These are phyloP conservation scores for Penicillium janthinellum DNA, from an alignment of 2,329 filamentous ascomycete genomes.

Conservation along the genomic window DNA sequence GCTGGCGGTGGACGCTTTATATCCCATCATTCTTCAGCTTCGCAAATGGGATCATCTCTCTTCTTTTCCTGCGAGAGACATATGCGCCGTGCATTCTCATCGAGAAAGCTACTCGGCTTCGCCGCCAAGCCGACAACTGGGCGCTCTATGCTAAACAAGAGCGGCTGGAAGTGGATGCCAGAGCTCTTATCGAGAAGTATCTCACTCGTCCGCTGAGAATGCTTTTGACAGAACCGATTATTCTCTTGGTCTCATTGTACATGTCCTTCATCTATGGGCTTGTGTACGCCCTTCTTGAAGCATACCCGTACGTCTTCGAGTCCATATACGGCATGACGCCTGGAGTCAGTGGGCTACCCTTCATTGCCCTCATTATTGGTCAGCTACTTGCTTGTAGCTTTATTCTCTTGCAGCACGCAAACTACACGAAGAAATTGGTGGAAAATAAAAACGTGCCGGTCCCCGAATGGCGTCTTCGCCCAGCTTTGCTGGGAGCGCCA, in stretches of 20 bases:
- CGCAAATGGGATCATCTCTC: constrained; percentile 34
- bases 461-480: constrained; percentile 33
- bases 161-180: constrained; percentile 51
- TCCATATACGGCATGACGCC: constrained; percentile 30
- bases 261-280: constrained; percentile 38
- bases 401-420: constrained; percentile 28
- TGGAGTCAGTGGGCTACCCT: constrained; percentile 32
- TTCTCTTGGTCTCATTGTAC: constrained; percentile 36
- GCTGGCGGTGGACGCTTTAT: constrained; percentile 55
- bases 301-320: constrained; percentile 35
- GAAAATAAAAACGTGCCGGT: constrained; percentile 25
- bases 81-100: constrained; percentile 57
- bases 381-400: constrained; percentile 20
- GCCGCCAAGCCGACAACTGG: constrained; percentile 56
- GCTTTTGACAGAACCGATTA: constrained; percentile 41
- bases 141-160: constrained; percentile 57
- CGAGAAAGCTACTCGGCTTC: constrained; percentile 53
- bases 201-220: constrained; percentile 44
- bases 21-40: constrained; percentile 56
- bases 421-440: constrained; percentile 28
- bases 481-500: constrained; percentile 30
- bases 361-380: constrained; percentile 34
- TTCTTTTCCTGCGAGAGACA: constrained; percentile 53
- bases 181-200: constrained; percentile 49
- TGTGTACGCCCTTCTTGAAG: constrained; percentile 30